Conservation (phyloP, 306 rosid species). For the Cicer bijugum region DNA sequence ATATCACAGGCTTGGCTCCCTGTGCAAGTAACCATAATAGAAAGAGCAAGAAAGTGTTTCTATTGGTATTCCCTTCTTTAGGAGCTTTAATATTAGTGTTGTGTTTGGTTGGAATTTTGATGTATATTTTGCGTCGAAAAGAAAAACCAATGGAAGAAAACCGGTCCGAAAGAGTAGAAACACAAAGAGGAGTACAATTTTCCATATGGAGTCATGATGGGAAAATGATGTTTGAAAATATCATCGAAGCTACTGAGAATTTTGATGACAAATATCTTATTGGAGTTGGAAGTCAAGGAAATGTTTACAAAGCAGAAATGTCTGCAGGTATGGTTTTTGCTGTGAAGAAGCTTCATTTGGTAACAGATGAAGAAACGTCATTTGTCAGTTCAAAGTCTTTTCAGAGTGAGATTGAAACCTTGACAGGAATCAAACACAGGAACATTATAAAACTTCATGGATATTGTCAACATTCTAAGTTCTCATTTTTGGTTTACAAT, state of each 20-base stretch:
- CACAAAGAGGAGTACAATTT: conserved; percentile 23
- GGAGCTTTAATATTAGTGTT: conserved; percentile 20
- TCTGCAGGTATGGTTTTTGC: conserved; percentile 42
- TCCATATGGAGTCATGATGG: conserved; percentile 44
- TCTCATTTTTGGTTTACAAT: conserved; percentile 45
- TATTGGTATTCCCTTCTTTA: not conserved
- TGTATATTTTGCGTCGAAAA: conserved; percentile 12
- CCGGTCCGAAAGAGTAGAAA: conserved; percentile 1
- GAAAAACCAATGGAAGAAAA: not conserved
- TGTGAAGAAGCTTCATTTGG: conserved; percentile 47
- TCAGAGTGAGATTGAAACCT: conserved; percentile 42
- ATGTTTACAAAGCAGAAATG: conserved; percentile 43
- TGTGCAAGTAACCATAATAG: conserved; percentile 23
- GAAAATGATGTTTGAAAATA: conserved; percentile 44
- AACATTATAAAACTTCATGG: conserved; percentile 50
- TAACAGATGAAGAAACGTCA: conserved; percentile 33
- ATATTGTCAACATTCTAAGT: conserved; percentile 43
- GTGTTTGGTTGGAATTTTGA: conserved; percentile 33
- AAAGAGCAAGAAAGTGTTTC: conserved; percentile 3
- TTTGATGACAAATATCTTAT: conserved; percentile 46
- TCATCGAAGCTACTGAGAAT: conserved; percentile 44
- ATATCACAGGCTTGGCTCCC: conserved; percentile 33
- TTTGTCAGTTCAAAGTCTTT: conserved; percentile 38
- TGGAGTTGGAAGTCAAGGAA: conserved; percentile 47
- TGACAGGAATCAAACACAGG: conserved; percentile 44